Base-by-base conservation (phyloP, 176 grass and related monocot genomes). In the Paspalum notatum region DNA sequence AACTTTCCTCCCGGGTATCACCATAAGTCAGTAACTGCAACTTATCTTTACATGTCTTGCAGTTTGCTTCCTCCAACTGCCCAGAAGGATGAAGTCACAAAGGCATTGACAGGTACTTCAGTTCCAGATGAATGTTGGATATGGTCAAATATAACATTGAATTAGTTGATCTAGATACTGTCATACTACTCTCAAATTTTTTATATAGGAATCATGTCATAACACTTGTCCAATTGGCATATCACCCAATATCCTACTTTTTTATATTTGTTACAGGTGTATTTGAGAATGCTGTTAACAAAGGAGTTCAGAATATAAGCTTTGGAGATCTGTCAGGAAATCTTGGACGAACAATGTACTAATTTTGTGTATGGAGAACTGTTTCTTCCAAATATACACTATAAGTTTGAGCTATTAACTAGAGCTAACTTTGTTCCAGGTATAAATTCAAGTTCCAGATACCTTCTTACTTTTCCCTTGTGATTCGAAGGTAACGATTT, bases 391-490 rank as follows among this genome's bases (percentile, higher is more conserved):
- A 56, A 15, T 7, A 48, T 56, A 9, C 25, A 65, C 54, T 52
- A 62, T 15, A 68, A 54, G 32, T 39, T 80, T 68, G 4, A 72
- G 39, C 40, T 18, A 51, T 39, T 86, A 70, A 93, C 64, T 66
- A 82, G 78, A 51, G 32, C 43, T 79, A 78, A 72, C 8, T 11
- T 43, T 66, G 49, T 75, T 73, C 85, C 87, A 98, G 95, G 95
- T 98, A 94, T 85, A 98, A 93, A 92, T 98, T 94, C 84, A 98
- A 94, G 85, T 98, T 98, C 71, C 92, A 78, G 78, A 94, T 98
- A 89, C 95, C 95, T 70, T 98, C 95, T 37, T 98, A 98, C 78
- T 98, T 98, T 80, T 98, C 92, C 65, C 95, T 98, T 63, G 95
- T 98, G 59, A 98, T 98, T 68, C 85, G 95, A 87, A 98, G 95